phyloP scores from a whole-genome alignment of 2,329 filamentous ascomycete species.

The Trichoderma koningii region DNA sequence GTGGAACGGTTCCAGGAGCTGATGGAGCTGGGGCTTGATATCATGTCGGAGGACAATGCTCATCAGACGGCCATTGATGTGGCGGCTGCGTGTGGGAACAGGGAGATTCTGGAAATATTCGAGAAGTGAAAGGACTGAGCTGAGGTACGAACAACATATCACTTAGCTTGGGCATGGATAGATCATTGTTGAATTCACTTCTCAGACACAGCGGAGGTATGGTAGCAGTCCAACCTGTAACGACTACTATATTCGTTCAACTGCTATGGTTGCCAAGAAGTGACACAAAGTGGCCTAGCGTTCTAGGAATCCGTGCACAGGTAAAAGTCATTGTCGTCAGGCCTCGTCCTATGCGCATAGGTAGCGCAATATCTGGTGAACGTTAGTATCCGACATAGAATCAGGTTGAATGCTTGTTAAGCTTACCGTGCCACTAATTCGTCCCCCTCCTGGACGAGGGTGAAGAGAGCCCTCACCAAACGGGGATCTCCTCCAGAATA shows the following conservation, averaged over 20 bases:
- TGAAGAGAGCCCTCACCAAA: constrained; percentile 7
- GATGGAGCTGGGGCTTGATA: constrained; percentile 36
- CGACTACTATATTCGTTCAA: no score
- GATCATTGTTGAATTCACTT: no score
- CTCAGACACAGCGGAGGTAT: no score
- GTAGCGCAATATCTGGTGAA: constrained; percentile 2
- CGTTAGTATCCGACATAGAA: not conserved
- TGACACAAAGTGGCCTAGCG: no score
- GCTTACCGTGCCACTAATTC: not conserved
- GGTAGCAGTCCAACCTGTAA: not conserved
- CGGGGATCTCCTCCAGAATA: constrained; percentile 4
- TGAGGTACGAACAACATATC: constrained; percentile 7
- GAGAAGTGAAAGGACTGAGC: constrained; percentile 31
- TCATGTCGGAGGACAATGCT: constrained; percentile 35
- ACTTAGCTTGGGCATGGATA: not conserved
- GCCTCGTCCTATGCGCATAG: constrained; percentile 3
- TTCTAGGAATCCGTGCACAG: not conserved
- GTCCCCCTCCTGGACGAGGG: not conserved
- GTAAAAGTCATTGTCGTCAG: constrained; percentile 3
- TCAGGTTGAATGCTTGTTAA: not conserved
- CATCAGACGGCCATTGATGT: constrained; percentile 40
- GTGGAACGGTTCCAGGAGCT: constrained; percentile 33
- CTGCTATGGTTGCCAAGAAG: no score
- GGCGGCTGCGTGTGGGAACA: constrained; percentile 38
- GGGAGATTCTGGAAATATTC: constrained; percentile 37